Percentiles rank a stretch among this genome's conserved stretches.
phyloP scores from a whole-genome alignment of 306 rosid species.

The Glycyrrhiza uralensis region DNA sequence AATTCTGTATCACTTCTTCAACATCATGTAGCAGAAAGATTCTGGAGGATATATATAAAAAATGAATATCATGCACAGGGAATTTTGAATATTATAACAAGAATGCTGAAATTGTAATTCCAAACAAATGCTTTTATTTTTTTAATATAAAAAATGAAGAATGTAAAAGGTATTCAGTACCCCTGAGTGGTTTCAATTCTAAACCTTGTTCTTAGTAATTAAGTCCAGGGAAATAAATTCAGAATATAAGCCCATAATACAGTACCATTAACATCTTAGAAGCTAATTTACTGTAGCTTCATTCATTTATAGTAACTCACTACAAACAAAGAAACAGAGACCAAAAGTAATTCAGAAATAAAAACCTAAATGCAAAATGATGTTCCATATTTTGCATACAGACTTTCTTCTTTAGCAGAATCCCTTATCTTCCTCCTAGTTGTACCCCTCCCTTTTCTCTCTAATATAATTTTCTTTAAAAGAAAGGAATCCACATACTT shows the following conservation, averaged over 20 bases:
- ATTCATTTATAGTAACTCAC: neutral
- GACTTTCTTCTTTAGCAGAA: neutral
- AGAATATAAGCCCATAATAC: neutral
- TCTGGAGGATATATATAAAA: constrained; percentile 28
- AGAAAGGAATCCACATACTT: neutral
- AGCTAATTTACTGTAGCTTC: neutral
- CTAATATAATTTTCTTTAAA: neutral
- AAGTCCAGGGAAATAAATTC: neutral
- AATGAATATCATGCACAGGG: constrained; percentile 7
- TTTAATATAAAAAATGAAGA: neutral
- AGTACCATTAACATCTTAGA: neutral
- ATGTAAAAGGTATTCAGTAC: neutral
- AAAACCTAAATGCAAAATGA: neutral
- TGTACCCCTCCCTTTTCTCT: neutral
- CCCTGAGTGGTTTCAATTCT: neutral
- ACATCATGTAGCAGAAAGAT: constrained; percentile 29
- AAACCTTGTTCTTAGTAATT: neutral
- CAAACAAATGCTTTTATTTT: neutral
- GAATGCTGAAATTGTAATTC: neutral
- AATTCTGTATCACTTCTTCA: constrained; percentile 23
- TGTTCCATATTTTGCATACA: neutral
- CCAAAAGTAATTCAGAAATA: neutral
- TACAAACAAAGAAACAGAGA: neutral
- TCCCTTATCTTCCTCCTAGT: neutral
- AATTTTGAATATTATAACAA: constrained; percentile 10